Evolutionary conservation across 176 grass and related monocot species (phyloP), one percentile per base, ranked within the genome.

Genomic region (Saccharum officinarum): DNA sequence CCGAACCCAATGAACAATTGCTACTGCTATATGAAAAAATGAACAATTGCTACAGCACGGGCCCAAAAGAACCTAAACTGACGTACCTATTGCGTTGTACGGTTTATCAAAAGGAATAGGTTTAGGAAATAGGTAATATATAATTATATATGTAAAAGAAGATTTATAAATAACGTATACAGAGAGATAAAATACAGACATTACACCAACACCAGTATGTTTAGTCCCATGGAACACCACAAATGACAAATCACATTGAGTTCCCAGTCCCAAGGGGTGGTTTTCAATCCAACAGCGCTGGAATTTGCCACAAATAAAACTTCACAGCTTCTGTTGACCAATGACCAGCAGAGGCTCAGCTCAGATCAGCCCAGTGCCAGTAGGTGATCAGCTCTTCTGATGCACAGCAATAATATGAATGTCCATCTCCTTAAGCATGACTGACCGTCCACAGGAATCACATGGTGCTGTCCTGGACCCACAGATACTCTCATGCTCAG

Each of bases 381-480:
- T 75, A 18, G 39, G n/a, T 54, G 60, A 40, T 92, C 72, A 96
- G 86, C 91, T 99, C 82, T 96, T 99, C 73, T 96, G 92, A 84
- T 99, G 97, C 44, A 99, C 93, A 54, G 88, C 97, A 55, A 89
- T 89, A 55, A 89, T 80, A 81, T 99, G 97, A 25, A 99, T 88
- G 76, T 99, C 94, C 97, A 99, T 99, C 13, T 99, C 93, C 85
- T 99, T 99, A 31, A 99, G 90, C 94, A 96, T 99, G 39, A 99
- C 88, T 3, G 94, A 96, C 34, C 94, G 88, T 1, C 94, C 93
- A 54, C 94, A 99, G 7, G 94, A 99, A 76, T 96, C 93, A 42
- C 97, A 99, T 14, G 93, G 97, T 71, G 92, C 92, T 26, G 97
- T 99, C 77, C 97, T 88, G 23, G 97, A 99, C 78, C 97, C 97